Evolutionary conservation across 345 rosid species (phyloP).

Genomic region (Trapa bicornis): DNA sequence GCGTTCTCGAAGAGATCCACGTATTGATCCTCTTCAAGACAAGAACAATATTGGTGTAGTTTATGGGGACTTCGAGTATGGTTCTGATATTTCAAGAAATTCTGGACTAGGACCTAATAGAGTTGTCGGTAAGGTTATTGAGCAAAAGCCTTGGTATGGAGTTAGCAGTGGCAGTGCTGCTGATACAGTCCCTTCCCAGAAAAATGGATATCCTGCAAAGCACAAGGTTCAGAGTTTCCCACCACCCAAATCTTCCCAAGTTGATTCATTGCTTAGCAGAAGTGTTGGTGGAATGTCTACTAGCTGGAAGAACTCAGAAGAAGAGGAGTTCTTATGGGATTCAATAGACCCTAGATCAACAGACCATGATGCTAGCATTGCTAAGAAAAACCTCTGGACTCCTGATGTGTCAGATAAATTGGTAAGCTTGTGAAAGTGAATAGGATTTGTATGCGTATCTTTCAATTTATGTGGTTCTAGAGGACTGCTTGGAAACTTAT

Average conservation of each 20-base stretch:
- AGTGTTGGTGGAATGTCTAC: conserved; percentile 32
- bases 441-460: not conserved
- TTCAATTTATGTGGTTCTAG: not conserved
- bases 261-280: conserved; percentile 29
- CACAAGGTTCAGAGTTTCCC: conserved; percentile 34
- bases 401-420: conserved; percentile 48
- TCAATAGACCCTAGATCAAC: conserved; percentile 51
- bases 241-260: conserved; percentile 32
- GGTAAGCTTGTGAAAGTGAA: conserved; percentile 31
- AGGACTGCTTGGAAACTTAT: not conserved
- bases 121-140: conserved; percentile 36
- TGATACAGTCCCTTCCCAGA: conserved; percentile 45
- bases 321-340: conserved; percentile 97
- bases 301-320: conserved; percentile 88
- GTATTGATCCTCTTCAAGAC: conserved; percentile 40
- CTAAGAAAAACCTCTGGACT: conserved; percentile 41
- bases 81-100: conserved; percentile 46
- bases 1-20: conserved; percentile 38
- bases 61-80: conserved; percentile 50
- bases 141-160: conserved; percentile 53
- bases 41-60: conserved; percentile 36
- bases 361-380: conserved; percentile 36
- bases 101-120: conserved; percentile 44
- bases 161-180: conserved; percentile 28
- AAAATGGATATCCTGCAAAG: conserved; percentile 49